phyloP scores from a whole-genome alignment of 176 grass and related monocot genomes.

The Phoenix dactylifera region DNA sequence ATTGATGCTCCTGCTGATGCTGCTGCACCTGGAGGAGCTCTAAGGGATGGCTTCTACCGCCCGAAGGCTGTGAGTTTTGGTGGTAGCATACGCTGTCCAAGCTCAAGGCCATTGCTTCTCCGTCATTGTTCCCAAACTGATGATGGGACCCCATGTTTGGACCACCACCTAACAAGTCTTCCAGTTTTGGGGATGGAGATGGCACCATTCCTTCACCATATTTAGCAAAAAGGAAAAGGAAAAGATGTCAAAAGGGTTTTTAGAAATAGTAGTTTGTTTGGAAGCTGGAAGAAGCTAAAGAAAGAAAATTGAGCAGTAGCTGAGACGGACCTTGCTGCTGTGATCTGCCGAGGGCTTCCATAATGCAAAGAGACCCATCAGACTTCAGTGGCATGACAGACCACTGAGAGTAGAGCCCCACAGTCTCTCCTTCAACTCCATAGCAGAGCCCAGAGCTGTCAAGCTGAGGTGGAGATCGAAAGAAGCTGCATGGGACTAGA shows the following conservation, averaged over 20 bases:
- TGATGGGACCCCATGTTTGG: conserved; percentile 15
- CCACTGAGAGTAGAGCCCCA: conserved; percentile 46
- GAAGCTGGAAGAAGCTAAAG: conserved; percentile 9
- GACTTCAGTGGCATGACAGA: conserved; percentile 64
- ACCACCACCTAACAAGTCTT: conserved; percentile 87
- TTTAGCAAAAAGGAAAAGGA: conserved; percentile 1
- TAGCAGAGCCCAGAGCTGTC: conserved; percentile 41
- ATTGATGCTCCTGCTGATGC: conserved; percentile 38
- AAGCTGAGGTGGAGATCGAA: conserved; percentile 39
- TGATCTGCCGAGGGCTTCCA: conserved; percentile 43
- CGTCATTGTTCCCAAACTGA: conserved; percentile 21
- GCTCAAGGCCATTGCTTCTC: conserved; percentile 35
- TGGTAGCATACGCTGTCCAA: conserved; percentile 48
- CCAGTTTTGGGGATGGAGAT: conserved; percentile 74
- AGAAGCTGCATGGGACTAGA: conserved; percentile 38
- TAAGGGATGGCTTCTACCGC: conserved; percentile 7
- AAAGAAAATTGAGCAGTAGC: not conserved
- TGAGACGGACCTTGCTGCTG: conserved; percentile 41
- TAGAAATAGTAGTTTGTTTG: not conserved
- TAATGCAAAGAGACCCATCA: conserved; percentile 71
- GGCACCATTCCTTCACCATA: conserved; percentile 54
- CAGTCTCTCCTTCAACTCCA: conserved; percentile 38
- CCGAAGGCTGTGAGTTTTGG: conserved; percentile 29
- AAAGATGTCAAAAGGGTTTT: not conserved
- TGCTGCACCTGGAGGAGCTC: conserved; percentile 15